A percentile compares a stretch with the other conserved stretches of the same genome.
phyloP scores from a whole-genome alignment of 805 yeast genomes.

The Barnettozyma vustinii region DNA sequence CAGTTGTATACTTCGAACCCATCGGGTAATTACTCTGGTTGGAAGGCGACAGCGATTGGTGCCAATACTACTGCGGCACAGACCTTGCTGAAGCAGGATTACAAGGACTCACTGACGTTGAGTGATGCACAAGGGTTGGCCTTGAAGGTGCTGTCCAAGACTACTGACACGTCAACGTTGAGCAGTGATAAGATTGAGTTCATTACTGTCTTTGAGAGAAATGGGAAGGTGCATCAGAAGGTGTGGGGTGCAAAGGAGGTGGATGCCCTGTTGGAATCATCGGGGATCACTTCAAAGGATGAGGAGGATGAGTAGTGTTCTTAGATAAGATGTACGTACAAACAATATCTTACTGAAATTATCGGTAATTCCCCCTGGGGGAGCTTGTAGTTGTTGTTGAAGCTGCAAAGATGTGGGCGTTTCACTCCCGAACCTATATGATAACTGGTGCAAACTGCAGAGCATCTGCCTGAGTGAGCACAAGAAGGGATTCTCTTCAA shows the following conservation, averaged over 20 bases:
- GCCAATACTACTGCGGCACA: conserved; percentile 96
- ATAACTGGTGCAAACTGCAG: no score
- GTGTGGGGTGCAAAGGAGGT: conserved; percentile 81
- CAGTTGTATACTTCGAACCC: conserved; percentile 95
- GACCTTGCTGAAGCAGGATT: conserved; percentile 91
- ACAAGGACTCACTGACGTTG: conserved; percentile 70
- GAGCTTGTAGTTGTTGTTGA: no score
- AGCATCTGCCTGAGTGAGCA: no score
- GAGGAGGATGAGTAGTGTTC: conserved; percentile 33
- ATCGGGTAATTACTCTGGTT: conserved; percentile 94
- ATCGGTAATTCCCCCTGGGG: no score
- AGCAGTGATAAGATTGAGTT: conserved; percentile 90
- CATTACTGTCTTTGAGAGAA: conserved; percentile 59
- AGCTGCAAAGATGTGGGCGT: no score
- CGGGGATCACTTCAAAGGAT: conserved; percentile 61
- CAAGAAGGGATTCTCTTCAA: no score
- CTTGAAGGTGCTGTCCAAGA: conserved; percentile 84
- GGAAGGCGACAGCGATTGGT: conserved; percentile 98
- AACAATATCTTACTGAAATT: no score
- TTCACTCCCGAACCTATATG: no score
- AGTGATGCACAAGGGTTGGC: conserved; percentile 84
- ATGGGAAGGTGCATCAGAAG: conserved; percentile 54
- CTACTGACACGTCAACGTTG: conserved; percentile 83
- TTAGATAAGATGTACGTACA: background rate
- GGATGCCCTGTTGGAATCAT: conserved; percentile 61